phyloP scores from a whole-genome alignment of 2,329 filamentous ascomycete genomes.

The Aspergillus eucalypticola region DNA sequence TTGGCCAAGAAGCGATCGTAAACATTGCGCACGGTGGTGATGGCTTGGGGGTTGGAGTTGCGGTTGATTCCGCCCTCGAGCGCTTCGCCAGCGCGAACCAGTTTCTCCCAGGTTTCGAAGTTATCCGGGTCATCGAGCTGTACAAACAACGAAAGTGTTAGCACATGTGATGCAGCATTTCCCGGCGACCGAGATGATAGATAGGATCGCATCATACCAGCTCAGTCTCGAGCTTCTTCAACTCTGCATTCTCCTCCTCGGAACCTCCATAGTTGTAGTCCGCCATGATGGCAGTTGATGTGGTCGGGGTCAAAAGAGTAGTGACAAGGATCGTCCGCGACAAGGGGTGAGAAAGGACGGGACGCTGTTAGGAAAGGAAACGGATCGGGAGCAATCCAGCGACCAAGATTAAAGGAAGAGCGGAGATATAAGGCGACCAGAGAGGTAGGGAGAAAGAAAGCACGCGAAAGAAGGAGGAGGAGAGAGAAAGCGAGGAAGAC shows the following conservation, averaged over 20 bases:
- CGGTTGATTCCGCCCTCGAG: slow-evolving; percentile 93
- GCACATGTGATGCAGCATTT: background rate
- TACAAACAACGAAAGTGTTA: slow-evolving; percentile 14
- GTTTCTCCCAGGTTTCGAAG: slow-evolving; percentile 92
- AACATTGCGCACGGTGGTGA: slow-evolving; percentile 79
- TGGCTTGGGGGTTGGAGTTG: slow-evolving; percentile 92
- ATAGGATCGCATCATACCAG: slow-evolving; percentile 61
- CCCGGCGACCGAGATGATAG: slow-evolving; percentile 19
- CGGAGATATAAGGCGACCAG: background rate
- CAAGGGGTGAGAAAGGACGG: background rate
- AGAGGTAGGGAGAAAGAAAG: background rate
- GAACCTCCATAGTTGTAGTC: slow-evolving; percentile 72
- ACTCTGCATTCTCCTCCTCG: slow-evolving; percentile 79
- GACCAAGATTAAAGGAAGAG: background rate
- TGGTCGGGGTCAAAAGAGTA: slow-evolving; percentile 4
- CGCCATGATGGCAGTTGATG: slow-evolving; percentile 55
- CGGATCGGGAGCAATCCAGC: background rate
- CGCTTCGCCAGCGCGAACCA: slow-evolving; percentile 77
- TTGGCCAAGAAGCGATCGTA: slow-evolving; percentile 94
- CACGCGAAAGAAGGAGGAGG: slow-evolving; percentile 1
- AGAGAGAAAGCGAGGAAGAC: background rate
- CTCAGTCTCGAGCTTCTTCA: slow-evolving; percentile 74
- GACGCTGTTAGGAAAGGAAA: background rate
- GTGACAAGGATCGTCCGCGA: slow-evolving; percentile 4
- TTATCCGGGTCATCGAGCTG: slow-evolving; percentile 75